Conservation (phyloP, 352 stramenopile genomes). For the Phytophthora aleatoria region DNA sequence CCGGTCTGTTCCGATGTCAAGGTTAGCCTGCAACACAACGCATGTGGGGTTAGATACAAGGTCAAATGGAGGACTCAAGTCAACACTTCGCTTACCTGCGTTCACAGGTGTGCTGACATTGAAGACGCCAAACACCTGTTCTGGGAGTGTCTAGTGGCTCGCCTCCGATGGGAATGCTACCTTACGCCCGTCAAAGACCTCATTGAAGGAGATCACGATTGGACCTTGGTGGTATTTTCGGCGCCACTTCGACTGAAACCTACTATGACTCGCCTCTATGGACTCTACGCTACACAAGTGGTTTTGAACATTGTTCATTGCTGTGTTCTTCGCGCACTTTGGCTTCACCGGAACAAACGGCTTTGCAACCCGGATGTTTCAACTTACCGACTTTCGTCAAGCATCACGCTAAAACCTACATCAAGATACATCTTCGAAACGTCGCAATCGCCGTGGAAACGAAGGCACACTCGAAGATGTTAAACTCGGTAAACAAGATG, state of each 20-base stretch:
- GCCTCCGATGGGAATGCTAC: slow-evolving; percentile 1
- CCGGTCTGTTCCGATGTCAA: background rate
- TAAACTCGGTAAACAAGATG: no score
- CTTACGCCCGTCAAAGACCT: slow-evolving; percentile 4
- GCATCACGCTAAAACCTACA: background rate
- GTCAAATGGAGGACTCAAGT: slow-evolving; percentile 1
- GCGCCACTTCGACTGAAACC: background rate
- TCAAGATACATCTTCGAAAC: background rate
- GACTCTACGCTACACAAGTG: slow-evolving; percentile 1
- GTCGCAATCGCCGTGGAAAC: no score
- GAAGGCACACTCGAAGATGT: no score
- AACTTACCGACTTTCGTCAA: background rate
- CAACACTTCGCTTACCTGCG: background rate
- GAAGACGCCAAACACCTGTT: slow-evolving; percentile 15
- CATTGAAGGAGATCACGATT: background rate
- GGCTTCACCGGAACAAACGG: slow-evolving; percentile 12
- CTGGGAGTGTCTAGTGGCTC: slow-evolving; percentile 8
- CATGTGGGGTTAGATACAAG: background rate
- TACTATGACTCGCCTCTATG: background rate
- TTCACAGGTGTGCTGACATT: slow-evolving; percentile 1
- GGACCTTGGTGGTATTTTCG: slow-evolving; percentile 8
- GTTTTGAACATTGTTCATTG: slow-evolving; percentile 4
- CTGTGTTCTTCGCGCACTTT: slow-evolving; percentile 7
- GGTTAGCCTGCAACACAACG: slow-evolving; percentile 1
- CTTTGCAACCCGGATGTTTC: slow-evolving; percentile 8